phyloP scores from a whole-genome alignment of 208 protist genomes.

The Phytomonas sp. region DNA sequence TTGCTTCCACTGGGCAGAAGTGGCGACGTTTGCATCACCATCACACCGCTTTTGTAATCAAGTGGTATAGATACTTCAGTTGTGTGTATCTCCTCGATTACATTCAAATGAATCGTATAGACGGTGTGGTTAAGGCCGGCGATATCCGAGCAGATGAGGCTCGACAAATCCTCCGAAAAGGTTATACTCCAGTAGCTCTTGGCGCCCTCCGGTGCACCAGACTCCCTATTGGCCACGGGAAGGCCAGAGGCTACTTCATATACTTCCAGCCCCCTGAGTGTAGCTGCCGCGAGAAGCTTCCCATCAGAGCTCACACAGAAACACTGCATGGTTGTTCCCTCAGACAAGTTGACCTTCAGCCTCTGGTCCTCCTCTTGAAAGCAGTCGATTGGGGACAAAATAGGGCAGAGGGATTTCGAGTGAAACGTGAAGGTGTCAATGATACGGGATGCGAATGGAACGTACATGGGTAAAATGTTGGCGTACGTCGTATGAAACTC shows the following conservation, averaged over 20 bases:
- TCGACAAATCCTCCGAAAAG: conserved; percentile 50
- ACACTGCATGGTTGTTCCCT: conserved; percentile 47
- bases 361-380: conserved; percentile 38
- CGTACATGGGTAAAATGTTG: conserved; percentile 21
- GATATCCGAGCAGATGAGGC: conserved; percentile 45
- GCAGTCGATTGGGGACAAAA: conserved; percentile 62
- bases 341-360: conserved; percentile 44
- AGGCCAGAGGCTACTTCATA: conserved; percentile 32
- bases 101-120: conserved; percentile 25
- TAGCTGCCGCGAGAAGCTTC: conserved; percentile 43
- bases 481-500: conserved; percentile 18
- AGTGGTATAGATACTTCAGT: conserved; percentile 37
- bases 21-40: conserved; percentile 38
- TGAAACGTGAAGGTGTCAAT: conserved; percentile 34
- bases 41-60: conserved; percentile 23
- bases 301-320: conserved; percentile 74
- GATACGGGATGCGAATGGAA: conserved; percentile 42
- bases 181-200: conserved; percentile 42
- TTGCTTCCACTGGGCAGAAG: conserved; percentile 38
- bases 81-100: conserved; percentile 29
- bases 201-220: conserved; percentile 17
- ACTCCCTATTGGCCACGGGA: conserved; percentile 23
- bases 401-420: conserved; percentile 20
- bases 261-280: conserved; percentile 28
- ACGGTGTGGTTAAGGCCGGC: conserved; percentile 47